Evolutionary conservation across 306 rosid species (phyloP).

Genomic region (Gastrolobium bilobum): DNA sequence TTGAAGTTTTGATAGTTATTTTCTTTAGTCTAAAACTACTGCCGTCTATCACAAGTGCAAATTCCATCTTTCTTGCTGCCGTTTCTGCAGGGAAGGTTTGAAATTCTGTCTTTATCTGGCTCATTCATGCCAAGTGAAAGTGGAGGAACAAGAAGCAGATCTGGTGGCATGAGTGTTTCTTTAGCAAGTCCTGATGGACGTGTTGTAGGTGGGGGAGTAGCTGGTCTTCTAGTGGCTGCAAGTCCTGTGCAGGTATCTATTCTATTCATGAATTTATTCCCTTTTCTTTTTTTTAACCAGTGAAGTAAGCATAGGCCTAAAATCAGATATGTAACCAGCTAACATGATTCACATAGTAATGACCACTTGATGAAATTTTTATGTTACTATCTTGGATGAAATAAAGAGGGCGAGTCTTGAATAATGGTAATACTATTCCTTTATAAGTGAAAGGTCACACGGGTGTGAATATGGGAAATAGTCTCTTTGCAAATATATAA

Average conservation of each 20-base stretch:
- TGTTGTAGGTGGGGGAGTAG: slow-evolving; percentile 96
- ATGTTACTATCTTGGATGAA: not conserved
- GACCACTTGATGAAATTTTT: not conserved
- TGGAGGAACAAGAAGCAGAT: slow-evolving; percentile 91
- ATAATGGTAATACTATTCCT: too few species aligned
- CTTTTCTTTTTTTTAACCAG: not conserved
- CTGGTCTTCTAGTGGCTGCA: slow-evolving; percentile 93
- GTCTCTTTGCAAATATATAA: too few species aligned
- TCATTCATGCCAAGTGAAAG: slow-evolving; percentile 91
- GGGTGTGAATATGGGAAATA: too few species aligned
- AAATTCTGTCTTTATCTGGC: slow-evolving; percentile 90
- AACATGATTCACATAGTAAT: not conserved
- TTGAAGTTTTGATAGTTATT: not conserved
- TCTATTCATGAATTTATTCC: not conserved
- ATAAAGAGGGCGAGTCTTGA: too few species aligned
- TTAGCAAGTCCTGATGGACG: slow-evolving; percentile 95
- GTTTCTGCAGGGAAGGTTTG: slow-evolving; percentile 83
- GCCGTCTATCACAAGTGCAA: slow-evolving; percentile 10
- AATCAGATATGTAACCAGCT: not conserved
- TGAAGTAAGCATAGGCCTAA: slow-evolving; percentile 1
- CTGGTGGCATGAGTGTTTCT: slow-evolving; percentile 98
- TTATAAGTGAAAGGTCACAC: too few species aligned
- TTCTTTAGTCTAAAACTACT: slow-evolving; percentile 25
- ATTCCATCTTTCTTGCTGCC: slow-evolving; percentile 29
- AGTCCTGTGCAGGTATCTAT: slow-evolving; percentile 83